These are phyloP conservation scores for Penicillium aurantiogriseum DNA, from an alignment of 2,329 filamentous ascomycete genomes.

Conservation along the genomic window DNA sequence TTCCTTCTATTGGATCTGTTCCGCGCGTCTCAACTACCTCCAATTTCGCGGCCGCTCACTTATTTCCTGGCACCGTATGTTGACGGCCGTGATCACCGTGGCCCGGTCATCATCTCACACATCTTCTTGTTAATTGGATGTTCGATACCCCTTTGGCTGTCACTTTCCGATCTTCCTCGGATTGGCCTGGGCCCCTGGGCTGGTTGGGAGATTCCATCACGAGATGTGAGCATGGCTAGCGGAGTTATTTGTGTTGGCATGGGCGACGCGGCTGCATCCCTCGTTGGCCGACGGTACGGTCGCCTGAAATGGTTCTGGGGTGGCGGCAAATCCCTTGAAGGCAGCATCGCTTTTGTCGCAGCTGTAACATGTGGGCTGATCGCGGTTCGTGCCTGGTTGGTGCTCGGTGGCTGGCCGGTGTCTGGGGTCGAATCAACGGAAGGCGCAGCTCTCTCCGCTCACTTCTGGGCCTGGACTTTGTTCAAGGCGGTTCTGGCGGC, in stretches of 20 bases:
- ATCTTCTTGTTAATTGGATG: slow-evolving; percentile 95
- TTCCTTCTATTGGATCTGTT: slow-evolving; percentile 89
- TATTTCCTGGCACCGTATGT: slow-evolving; percentile 89
- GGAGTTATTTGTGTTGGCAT: slow-evolving; percentile 93
- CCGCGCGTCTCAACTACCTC: slow-evolving; percentile 85
- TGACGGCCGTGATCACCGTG: slow-evolving; percentile 86
- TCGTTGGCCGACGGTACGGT: slow-evolving; percentile 84
- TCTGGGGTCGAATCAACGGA: slow-evolving; percentile 18
- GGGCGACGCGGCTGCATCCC: slow-evolving; percentile 87
- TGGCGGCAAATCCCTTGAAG: slow-evolving; percentile 92
- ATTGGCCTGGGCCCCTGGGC: slow-evolving; percentile 54
- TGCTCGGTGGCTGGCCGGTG: slow-evolving; percentile 66
- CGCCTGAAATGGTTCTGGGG: slow-evolving; percentile 93
- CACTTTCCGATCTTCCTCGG: slow-evolving; percentile 67
- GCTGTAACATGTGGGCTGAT: slow-evolving; percentile 76
- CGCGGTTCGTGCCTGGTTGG: slow-evolving; percentile 70
- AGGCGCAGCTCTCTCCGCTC: slow-evolving; percentile 14
- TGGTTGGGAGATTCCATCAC: slow-evolving; percentile 71
- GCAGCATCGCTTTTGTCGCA: slow-evolving; percentile 72
- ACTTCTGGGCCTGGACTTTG: slow-evolving; percentile 36
- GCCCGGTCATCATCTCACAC: slow-evolving; percentile 91
- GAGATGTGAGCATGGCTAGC: slow-evolving; percentile 85
- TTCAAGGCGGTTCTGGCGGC: slow-evolving; percentile 70
- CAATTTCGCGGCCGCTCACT: slow-evolving; percentile 80
- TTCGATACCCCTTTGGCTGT: slow-evolving; percentile 90